Evolutionary conservation across 192 early-diverging fungal species (phyloP), one percentile per base, ranked within the genome.

Genomic region (Diversispora eburnea): DNA sequence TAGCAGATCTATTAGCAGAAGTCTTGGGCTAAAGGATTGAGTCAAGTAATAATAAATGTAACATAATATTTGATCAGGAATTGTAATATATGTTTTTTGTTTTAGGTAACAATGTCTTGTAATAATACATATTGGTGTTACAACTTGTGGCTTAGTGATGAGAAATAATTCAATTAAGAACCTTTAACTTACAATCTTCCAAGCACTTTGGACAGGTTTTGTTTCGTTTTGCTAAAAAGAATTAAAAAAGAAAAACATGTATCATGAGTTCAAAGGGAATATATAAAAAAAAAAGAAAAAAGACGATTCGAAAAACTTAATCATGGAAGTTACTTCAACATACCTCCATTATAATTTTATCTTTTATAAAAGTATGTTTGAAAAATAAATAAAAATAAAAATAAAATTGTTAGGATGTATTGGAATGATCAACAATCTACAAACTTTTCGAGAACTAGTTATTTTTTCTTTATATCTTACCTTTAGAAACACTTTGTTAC

Each of bases 401-500:
- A 63, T 45, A n/a, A 43, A 43, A 17, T 3, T 42, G 61, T 63
- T 63, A 63, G 61, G 12, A 42, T 45, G 41, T 39, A 33, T n/a
- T 8, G 8, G 17, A 63, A 41, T 15, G 61, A 63, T 63, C 61
- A 17, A 45, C 42, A 17, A 43, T 17, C 13, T n/a, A 33, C 43
- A 63, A 63, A 43, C 12, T n/a, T 45, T 45, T 17, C 17, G 25
- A 63, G 45, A 5, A n/a, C 8, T 63, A 17, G 17, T 8, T 45
- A 63, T 8, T 45, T 63, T 63, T n/a, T n/a, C n/a, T 9, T n/a
- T 62, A 59, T 59, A 33, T 39, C 47, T 67, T 67, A 67, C 52
- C 69, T 59, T 71, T 71, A 71, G 58, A 33, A 71, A 68, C n/a
- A 58, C 69, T 71, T 54, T 56, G 55, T 59, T 71, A 19, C 69